Conservation (phyloP, 176 grass and related monocot genomes). For the Hordeum marinum region DNA sequence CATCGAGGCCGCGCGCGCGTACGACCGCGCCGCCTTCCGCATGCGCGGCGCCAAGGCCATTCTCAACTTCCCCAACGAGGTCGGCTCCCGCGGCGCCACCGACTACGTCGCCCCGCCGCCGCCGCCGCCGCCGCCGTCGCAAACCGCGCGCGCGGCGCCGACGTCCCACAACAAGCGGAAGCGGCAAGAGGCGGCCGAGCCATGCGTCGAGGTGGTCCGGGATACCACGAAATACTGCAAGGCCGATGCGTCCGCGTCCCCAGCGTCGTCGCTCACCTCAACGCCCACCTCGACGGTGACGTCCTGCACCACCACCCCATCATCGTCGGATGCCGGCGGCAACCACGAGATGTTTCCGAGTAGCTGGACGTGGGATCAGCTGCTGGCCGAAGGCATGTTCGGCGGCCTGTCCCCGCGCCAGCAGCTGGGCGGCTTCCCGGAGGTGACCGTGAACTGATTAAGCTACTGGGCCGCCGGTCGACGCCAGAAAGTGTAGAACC, state of each 20-base stretch:
- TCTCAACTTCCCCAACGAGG: conserved; percentile 92
- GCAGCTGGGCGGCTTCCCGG: conserved; percentile 39
- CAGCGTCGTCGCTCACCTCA: neutral
- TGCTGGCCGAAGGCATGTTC: conserved; percentile 30
- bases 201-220: neutral
- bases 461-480: neutral
- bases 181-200: neutral
- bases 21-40: conserved; percentile 76
- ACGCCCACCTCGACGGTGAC: conserved; percentile 38
- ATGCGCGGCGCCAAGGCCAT: conserved; percentile 83
- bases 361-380: conserved; percentile 35
- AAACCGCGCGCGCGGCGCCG: neutral
- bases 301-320: neutral
- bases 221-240: conserved; percentile 9
- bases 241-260: conserved; percentile 12
- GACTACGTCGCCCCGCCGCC: conserved; percentile 5
- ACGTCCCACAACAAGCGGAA: conserved; percentile 18
- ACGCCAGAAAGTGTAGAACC: no score
- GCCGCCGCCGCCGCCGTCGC: neutral
- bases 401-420: conserved; percentile 38
- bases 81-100: conserved; percentile 26
- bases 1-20: conserved; percentile 70
- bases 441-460: conserved; percentile 40
- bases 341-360: conserved; percentile 16
- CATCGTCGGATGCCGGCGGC: conserved; percentile 5